Evolutionary conservation across 345 rosid genomes (phyloP), one percentile per base, ranked within the genome.

Genomic region (Eucalyptus polyanthemos): DNA sequence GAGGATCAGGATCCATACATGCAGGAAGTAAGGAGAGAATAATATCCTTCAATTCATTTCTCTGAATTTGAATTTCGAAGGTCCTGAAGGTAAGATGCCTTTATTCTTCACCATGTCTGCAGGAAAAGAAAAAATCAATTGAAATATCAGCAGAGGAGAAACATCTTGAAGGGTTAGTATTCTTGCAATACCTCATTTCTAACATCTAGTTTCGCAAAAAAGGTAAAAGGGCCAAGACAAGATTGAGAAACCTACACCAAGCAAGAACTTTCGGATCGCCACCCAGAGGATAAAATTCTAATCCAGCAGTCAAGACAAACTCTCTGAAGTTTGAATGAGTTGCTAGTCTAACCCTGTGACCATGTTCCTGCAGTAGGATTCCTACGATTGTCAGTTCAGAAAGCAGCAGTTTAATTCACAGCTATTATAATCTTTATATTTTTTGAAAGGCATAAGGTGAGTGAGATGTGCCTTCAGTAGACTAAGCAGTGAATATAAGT

Each of bases 221-320:
- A 42, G 5, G 86, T 83, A 83, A 83, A 44, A 83, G 49, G 5
- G 25, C 29, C 86, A 83, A 44, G 34, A 85, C 34, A 85, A 85
- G 87, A 85, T 12, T 45, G 53, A 89, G 88, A 89, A 87, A 93
- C 97, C 89, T 90, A 95, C 97, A 93, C 58, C 93, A 94, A 88
- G 97, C 97, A 89, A 95, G 96, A 93, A 95, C 92, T 90, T 95
- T 95, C 11, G 97, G 97, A 90, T 95, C 97, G 87, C 97, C 97
- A 25, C 96, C 97, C 50, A 95, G 87, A 51, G 97, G 95, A 47
- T 88, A 95, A 91, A 95, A 95, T 92, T 95, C 97, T 93, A 95
- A 91, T 37, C 97, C 97, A 89, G 97, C 93, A 25, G 92, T 91
- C 92, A 93, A 85, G 90, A 95, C 97, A 90, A 95, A 95, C 86